phyloP scores from a whole-genome alignment of 2,329 filamentous ascomycete species.

The Zarea fungicola region DNA sequence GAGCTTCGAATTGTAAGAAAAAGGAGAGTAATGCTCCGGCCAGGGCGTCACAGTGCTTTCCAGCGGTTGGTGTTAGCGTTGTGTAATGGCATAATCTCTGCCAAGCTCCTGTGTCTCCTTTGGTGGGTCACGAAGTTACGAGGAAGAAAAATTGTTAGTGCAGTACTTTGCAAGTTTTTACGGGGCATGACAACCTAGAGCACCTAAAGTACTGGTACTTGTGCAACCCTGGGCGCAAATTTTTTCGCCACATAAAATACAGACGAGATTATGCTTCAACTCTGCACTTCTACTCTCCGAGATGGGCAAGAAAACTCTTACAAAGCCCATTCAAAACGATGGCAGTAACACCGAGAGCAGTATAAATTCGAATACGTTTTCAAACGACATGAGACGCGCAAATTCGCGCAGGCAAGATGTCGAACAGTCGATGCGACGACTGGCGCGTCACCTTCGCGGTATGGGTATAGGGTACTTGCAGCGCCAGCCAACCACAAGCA shows the following conservation, averaged over 20 bases:
- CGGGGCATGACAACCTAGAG: not conserved
- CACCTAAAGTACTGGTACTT: constrained; percentile 18
- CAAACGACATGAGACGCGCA: constrained; percentile 4
- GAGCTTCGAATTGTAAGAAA: no score
- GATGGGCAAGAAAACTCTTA: not conserved
- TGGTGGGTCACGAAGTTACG: not conserved
- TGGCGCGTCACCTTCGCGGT: constrained; percentile 10
- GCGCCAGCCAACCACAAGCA: constrained; percentile 2
- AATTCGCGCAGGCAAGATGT: constrained; percentile 2
- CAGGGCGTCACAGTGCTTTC: not conserved
- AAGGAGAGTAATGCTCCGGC: no score
- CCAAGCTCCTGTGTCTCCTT: not conserved
- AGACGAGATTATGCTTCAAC: no score
- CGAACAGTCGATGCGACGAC: not conserved
- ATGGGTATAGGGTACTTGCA: constrained; percentile 10
- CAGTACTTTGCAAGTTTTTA: constrained; percentile 24
- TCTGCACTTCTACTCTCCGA: not conserved
- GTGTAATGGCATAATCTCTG: not conserved
- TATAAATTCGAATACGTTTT: not conserved
- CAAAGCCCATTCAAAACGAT: not conserved
- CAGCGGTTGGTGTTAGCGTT: not conserved
- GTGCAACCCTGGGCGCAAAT: constrained; percentile 25
- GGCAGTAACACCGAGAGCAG: not conserved
- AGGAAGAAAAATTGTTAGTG: constrained; percentile 32
- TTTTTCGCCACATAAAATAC: constrained; percentile 22